phyloP scores from a whole-genome alignment of 2,329 filamentous ascomycete species.

The Cordyceps cicadae region DNA sequence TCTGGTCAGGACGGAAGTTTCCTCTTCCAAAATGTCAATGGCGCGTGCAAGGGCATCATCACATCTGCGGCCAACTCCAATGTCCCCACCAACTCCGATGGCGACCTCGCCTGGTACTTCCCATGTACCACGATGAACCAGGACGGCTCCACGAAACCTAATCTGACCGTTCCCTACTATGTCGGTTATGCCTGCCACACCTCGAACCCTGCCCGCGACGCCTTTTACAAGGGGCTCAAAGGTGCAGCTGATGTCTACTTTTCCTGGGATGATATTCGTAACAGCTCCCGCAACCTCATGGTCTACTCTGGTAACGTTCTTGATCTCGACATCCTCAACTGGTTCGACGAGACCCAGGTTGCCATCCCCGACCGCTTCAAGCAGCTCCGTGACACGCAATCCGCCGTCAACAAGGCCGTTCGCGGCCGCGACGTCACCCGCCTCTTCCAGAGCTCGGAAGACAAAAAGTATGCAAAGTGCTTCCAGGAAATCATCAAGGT shows the following conservation, averaged over 20 bases:
- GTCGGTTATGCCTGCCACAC: constrained; percentile 87
- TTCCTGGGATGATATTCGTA: constrained; percentile 89
- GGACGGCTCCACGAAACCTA: constrained; percentile 75
- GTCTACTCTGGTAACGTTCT: constrained; percentile 93
- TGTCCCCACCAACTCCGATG: constrained; percentile 65
- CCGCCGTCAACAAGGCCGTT: constrained; percentile 52
- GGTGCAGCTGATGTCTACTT: constrained; percentile 85
- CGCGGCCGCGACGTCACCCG: constrained; percentile 85
- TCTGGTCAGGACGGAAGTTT: constrained; percentile 93
- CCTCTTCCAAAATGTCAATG: constrained; percentile 97
- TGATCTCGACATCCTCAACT: constrained; percentile 78
- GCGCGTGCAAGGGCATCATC: constrained; percentile 87
- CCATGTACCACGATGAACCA: constrained; percentile 88
- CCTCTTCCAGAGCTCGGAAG: constrained; percentile 66
- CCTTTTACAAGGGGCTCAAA: constrained; percentile 63
- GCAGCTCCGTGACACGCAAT: constrained; percentile 61
- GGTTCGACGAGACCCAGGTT: constrained; percentile 82
- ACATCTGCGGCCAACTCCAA: constrained; percentile 62
- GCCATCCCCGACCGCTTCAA: constrained; percentile 68
- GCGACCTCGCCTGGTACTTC: constrained; percentile 90
- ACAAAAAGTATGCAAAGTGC: constrained; percentile 79
- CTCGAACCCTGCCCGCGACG: constrained; percentile 53
- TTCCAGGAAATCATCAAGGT: constrained; percentile 93
- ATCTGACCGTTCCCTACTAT: constrained; percentile 67
- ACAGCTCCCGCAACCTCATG: constrained; percentile 78